phyloP scores from a whole-genome alignment of 441 rosid genomes.

The Populus hybrid region DNA sequence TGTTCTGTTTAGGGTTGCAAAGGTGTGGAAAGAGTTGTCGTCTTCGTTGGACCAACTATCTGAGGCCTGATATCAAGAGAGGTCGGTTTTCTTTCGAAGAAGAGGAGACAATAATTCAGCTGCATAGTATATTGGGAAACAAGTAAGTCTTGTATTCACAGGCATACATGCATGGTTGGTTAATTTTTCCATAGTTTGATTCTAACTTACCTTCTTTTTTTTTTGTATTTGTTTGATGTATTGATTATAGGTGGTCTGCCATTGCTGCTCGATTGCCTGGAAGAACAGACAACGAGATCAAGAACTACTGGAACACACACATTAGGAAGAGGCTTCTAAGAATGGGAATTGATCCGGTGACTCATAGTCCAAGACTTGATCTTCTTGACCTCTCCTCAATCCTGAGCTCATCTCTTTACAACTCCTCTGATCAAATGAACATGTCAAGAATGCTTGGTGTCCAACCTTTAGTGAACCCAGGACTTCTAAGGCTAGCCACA shows the following conservation, averaged over 20 bases:
- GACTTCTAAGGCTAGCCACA: slow-evolving; percentile 52
- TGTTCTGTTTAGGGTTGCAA: slow-evolving; percentile 35
- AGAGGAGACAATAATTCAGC: slow-evolving; percentile 41
- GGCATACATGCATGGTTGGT: not conserved
- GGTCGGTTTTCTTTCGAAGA: slow-evolving; percentile 53
- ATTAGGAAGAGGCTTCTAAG: slow-evolving; percentile 72
- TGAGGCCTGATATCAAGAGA: slow-evolving; percentile 49
- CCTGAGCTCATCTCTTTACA: slow-evolving; percentile 50
- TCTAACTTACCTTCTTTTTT: not conserved
- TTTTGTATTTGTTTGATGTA: not conserved
- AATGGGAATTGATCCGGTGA: slow-evolving; percentile 91
- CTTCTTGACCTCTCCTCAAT: slow-evolving; percentile 76
- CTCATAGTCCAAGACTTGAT: slow-evolving; percentile 80
- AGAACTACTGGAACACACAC: slow-evolving; percentile 95
- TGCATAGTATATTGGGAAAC: slow-evolving; percentile 50
- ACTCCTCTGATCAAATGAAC: slow-evolving; percentile 39
- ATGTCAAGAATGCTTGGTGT: slow-evolving; percentile 43
- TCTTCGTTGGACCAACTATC: slow-evolving; percentile 56
- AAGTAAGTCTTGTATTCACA: slow-evolving; percentile 29
- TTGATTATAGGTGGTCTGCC: slow-evolving; percentile 68
- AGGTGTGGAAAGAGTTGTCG: slow-evolving; percentile 65
- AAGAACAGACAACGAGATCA: slow-evolving; percentile 92
- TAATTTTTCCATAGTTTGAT: not conserved
- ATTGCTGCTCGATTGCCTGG: slow-evolving; percentile 91
- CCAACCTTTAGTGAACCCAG: slow-evolving; percentile 49